Base-by-base conservation (phyloP, 176 grass and related monocot genomes). In the Musa troglodytarum region DNA sequence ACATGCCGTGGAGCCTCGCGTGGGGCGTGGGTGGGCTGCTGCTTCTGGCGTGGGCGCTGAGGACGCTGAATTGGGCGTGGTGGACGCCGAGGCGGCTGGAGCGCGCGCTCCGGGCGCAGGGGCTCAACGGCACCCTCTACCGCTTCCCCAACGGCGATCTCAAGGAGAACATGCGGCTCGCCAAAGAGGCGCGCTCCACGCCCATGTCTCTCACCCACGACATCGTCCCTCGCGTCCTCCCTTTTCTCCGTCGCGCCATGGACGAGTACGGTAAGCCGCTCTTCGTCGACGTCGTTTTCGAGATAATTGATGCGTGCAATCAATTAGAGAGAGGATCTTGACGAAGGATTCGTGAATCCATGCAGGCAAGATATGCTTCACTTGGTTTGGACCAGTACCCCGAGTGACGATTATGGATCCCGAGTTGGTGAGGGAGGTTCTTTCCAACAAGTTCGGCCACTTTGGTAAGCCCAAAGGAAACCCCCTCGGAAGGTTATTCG, bases 301-400 rank as follows among this genome's bases (percentile, higher is more conserved):
- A 43, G 34, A 43, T 43, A 43, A 5, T 43, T 43, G 34, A 43
- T 43, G 34, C 34, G 4, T 43, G 34, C 34, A 6, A 43, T 43
- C 34, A 43, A 43, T 0, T 43, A 5, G 4, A 6, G 34, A 43
- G 34, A 43, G 34, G 34, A 43, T 43, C 34, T 43, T 43, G 34
- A 43, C 34, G 4, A 43, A 43, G 34, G 34, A 43, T 3, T 43
- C 34, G 34, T 43, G 34, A 43, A 43, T 43, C 4, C 3, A 17
- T 57, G 25, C 72, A 80, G 78, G 85, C 23, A 87, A 74, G 61
- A 57, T 50, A 26, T 86, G 79, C 21, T 88, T 88, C 70, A 73
- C 77, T 17, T 96, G 92, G 92, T 76, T 88, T 73, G 92, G 92
- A 14, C 83, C 92, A 1, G 5, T 78, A 0, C 88, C 92, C 5